phyloP scores from a whole-genome alignment of 495 filamentous ascomycete genomes.

The Penicillium canescens region DNA sequence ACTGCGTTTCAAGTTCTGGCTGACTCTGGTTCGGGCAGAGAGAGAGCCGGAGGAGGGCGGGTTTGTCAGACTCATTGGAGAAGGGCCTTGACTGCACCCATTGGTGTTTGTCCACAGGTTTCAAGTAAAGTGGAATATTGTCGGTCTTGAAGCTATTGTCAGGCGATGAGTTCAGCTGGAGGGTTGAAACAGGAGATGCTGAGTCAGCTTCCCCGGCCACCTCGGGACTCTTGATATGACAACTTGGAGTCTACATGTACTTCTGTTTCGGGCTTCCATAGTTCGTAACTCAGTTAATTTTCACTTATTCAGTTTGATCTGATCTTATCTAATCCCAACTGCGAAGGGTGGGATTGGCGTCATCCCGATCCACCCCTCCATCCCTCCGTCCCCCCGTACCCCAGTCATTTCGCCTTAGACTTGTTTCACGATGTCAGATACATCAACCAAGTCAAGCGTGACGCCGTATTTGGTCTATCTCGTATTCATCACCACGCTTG shows the following conservation, averaged over 20 bases:
- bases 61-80: constrained; percentile 55
- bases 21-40: constrained; percentile 44
- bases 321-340: background rate
- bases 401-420: background rate
- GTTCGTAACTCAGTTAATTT: too few relatives aligned
- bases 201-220: too few relatives aligned
- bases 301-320: background rate
- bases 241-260: too few relatives aligned
- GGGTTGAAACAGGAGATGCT: too few relatives aligned
- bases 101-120: background rate
- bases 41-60: constrained; percentile 55
- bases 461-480: constrained; percentile 67
- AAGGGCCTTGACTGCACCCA: constrained; percentile 1
- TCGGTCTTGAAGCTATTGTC: too few relatives aligned
- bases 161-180: too few relatives aligned
- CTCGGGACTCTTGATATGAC: too few relatives aligned
- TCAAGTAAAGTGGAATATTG: too few relatives aligned
- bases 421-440: constrained; percentile 20
- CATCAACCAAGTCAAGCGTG: constrained; percentile 24
- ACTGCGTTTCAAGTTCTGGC: constrained; percentile 66
- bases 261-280: too few relatives aligned
- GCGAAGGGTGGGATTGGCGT: background rate
- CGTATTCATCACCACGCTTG: constrained; percentile 66
- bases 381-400: background rate
- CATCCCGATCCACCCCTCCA: background rate